Base-by-base conservation (phyloP, 345 rosid genomes). In the Psidium guajava region DNA sequence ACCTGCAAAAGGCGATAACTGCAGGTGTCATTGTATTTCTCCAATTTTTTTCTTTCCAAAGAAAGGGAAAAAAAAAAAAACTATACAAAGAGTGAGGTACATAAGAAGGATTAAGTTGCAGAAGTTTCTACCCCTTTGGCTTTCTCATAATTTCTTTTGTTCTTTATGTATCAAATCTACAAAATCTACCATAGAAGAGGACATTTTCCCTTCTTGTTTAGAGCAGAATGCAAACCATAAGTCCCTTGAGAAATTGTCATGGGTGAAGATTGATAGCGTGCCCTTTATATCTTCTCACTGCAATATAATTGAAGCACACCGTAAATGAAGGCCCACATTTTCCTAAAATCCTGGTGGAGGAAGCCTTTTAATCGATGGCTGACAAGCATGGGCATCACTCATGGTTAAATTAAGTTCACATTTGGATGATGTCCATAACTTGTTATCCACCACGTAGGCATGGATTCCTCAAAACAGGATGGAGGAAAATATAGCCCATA, bases 1-100 rank as follows among this genome's bases (percentile, higher is more conserved):
- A 97, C 96, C 95, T 93, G 89, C 57, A 54, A 82, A 36, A 42
- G 22, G 40, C 2, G 14, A 42, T 47, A 32, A 69, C 77, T 69
- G 44, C 24, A 69, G 18, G 12, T 4, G 9, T 69, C 36, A 40
- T 32, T 18, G 77, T 18, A 69, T 69, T 69, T 69, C 77, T 69
- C 77, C 77, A 69, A 69, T 32, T 69, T 69, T 69, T 69, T 47
- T 28, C 77, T 18, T 32, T 69, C 44, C 12, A 11, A 57, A 5
- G 25, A 4, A 11, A 12, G n/a, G 25, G 7, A 51, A 14, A 81
- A 20, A 6, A 25, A 51, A 51, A 20, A 54, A 81, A 47, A 18
- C 32, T 47, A 81, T 81, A 24, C 42, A 54, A 27, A 51, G 54
- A 54, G 54, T 69, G 77, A 69, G 40, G 77, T 69, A 18, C 44